Base-by-base conservation (phyloP, 2,329 filamentous ascomycete species). In the Colletotrichum sp. region DNA sequence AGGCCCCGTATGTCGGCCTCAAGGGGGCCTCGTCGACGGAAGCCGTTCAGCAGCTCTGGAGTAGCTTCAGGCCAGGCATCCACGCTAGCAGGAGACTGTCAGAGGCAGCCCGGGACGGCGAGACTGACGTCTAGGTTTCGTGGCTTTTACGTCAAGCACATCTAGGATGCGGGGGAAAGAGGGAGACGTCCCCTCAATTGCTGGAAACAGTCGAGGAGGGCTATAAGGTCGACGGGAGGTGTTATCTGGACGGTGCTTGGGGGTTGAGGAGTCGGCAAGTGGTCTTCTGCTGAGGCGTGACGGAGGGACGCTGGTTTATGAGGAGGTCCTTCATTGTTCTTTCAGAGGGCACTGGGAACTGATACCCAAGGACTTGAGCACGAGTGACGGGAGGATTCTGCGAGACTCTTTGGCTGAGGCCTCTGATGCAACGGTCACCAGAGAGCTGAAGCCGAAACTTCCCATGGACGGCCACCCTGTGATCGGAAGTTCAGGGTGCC, bases 221-320 rank as follows among this genome's bases (percentile, higher is more conserved):
- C 0, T 1, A 22, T 7, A n/a, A 13, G 44, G 44, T n/a, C n/a
- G 44, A 22, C 0, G n/a, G 13, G 36, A 13, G 0, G 0, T 3
- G 10, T 12, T 48, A 5, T 48, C 44, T 48, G 44, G 44, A 44
- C 18, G 9, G 10, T 48, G 18, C 3, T 13, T 3, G 44, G 5
- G 44, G n/a, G n/a, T 48, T 22, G 44, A 48, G 1, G 18, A 22
- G 44, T 52, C n/a, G n/a, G 6, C 10, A 6, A n/a, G 44, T 52
- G 44, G 5, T 22, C 44, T 52, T 52, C n/a, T 0, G n/a, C n/a
- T 22, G 3, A 52, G 12, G 44, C 1, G 3, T 12, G n/a, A 3
- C n/a, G 44, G 3, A 7, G 10, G 2, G n/a, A 13, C 4, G 3
- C 44, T 3, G 3, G 18, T 44, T 44, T 10, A 6, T n/a, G 8